These are phyloP conservation scores for Talaromyces sp. DNA, from an alignment of 2,329 filamentous ascomycete genomes.

Conservation along the genomic window DNA sequence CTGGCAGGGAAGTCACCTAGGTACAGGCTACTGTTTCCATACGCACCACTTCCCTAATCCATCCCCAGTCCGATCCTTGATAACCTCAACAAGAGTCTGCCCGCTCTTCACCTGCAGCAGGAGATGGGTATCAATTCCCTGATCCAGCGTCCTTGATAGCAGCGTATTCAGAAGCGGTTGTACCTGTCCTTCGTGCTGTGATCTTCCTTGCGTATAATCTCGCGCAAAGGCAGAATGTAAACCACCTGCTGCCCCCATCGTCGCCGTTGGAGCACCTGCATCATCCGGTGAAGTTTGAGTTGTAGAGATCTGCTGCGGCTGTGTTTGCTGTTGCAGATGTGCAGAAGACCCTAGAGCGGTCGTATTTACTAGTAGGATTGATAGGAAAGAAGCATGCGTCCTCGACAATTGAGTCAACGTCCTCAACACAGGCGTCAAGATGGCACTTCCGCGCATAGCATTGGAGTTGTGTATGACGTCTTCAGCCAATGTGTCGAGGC, in stretches of 20 bases:
- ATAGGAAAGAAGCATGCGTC: conserved; percentile 30
- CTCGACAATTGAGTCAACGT: conserved; percentile 37
- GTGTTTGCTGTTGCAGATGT: conserved; percentile 1
- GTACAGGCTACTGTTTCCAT: conserved; percentile 25
- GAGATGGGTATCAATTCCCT: conserved; percentile 42
- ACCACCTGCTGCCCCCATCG: conserved; percentile 8
- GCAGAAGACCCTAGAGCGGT: conserved; percentile 29
- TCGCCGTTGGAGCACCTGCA: neutral
- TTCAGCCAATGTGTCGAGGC: conserved; percentile 39
- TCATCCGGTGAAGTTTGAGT: neutral
- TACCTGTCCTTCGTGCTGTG: conserved; percentile 2
- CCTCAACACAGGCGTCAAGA: conserved; percentile 33
- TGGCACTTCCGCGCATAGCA: conserved; percentile 34
- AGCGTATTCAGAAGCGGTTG: conserved; percentile 31
- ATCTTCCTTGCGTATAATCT: neutral
- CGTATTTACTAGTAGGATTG: conserved; percentile 40
- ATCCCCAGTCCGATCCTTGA: conserved; percentile 40
- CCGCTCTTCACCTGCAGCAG: conserved; percentile 33
- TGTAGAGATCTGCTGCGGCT: neutral
- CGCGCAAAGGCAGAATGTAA: conserved; percentile 17
- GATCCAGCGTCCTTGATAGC: conserved; percentile 38
- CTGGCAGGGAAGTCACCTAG: no score
- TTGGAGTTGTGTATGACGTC: conserved; percentile 41
- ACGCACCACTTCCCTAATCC: conserved; percentile 40
- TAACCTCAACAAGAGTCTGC: conserved; percentile 35